These are phyloP conservation scores for Bocquillonia castaneifolia DNA, from an alignment of 441 rosid genomes.

Conservation along the genomic window DNA sequence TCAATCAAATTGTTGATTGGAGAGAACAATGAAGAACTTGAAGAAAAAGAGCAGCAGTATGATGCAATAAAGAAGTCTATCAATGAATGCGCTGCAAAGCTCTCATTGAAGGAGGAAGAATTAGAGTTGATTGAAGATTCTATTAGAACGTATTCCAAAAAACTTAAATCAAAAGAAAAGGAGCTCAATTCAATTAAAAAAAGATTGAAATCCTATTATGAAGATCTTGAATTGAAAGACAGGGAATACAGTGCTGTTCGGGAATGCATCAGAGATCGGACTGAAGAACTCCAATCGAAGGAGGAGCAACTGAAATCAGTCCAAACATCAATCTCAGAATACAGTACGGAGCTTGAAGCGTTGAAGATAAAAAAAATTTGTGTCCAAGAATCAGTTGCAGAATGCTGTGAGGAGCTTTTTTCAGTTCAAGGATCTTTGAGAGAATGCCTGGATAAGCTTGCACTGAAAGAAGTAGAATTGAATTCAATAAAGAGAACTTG, in stretches of 20 bases:
- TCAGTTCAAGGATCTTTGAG: conserved; percentile 28
- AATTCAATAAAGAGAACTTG: conserved; percentile 20
- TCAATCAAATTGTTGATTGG: conserved; percentile 10
- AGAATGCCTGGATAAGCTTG: conserved; percentile 23
- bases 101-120: conserved; percentile 22
- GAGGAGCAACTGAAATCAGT: conserved; percentile 29
- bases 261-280: conserved; percentile 15
- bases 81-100: conserved; percentile 12
- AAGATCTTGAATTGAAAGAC: conserved; percentile 27
- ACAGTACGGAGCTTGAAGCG: conserved; percentile 26
- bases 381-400: conserved; percentile 21
- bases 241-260: conserved; percentile 24
- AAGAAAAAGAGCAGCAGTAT: conserved; percentile 22
- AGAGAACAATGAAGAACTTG: conserved; percentile 16
- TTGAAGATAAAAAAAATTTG: conserved; percentile 30
- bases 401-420: conserved; percentile 26
- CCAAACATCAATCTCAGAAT: conserved; percentile 20
- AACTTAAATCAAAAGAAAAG: conserved; percentile 22
- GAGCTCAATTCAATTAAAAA: conserved; percentile 21
- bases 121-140: conserved; percentile 23
- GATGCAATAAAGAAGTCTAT: conserved; percentile 21
- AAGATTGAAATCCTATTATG: conserved; percentile 5
- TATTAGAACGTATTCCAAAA: not conserved
- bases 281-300: conserved; percentile 24
- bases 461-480: conserved; percentile 26